Evolutionary conservation across 1,284 basidiomycete species (phyloP).

Genomic region (Flammula alnicola): DNA sequence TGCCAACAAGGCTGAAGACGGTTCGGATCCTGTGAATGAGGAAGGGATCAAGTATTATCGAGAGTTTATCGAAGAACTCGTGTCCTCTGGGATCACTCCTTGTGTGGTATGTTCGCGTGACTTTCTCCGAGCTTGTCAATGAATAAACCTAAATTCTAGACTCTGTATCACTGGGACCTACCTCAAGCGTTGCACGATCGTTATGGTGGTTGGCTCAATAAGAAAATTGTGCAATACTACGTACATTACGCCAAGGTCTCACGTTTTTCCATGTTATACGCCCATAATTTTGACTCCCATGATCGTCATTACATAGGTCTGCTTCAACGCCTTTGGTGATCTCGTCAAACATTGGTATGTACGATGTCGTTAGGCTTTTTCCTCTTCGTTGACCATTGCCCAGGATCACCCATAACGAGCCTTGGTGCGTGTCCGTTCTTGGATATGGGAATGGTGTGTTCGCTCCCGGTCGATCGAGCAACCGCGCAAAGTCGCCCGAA

Average conservation of each 20-base stretch:
- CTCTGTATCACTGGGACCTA: slow-evolving; percentile 81
- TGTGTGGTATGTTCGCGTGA: slow-evolving; percentile 57
- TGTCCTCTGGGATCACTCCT: slow-evolving; percentile 66
- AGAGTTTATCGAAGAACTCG: slow-evolving; percentile 69
- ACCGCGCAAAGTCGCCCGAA: slow-evolving; percentile 56
- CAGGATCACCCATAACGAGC: slow-evolving; percentile 77
- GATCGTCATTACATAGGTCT: slow-evolving; percentile 43
- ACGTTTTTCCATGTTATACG: not conserved
- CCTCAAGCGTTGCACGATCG: slow-evolving; percentile 72
- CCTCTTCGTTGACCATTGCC: not conserved
- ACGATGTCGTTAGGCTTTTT: not conserved
- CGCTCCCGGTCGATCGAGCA: slow-evolving; percentile 70
- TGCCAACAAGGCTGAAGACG: slow-evolving; percentile 46
- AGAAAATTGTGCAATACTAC: slow-evolving; percentile 67
- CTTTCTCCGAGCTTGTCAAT: not conserved
- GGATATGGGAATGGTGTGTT: slow-evolving; percentile 71
- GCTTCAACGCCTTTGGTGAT: slow-evolving; percentile 76
- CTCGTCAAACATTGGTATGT: slow-evolving; percentile 74
- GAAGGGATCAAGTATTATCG: slow-evolving; percentile 72
- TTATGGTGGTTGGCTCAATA: slow-evolving; percentile 77
- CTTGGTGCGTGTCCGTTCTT: slow-evolving; percentile 72
- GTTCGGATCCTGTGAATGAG: slow-evolving; percentile 73
- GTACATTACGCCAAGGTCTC: slow-evolving; percentile 62
- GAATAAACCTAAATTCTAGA: slow-evolving; percentile 45
- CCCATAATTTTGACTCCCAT: not conserved